Base-by-base conservation (phyloP, 2,329 filamentous ascomycete genomes). In the Plectosphaerella sp. region DNA sequence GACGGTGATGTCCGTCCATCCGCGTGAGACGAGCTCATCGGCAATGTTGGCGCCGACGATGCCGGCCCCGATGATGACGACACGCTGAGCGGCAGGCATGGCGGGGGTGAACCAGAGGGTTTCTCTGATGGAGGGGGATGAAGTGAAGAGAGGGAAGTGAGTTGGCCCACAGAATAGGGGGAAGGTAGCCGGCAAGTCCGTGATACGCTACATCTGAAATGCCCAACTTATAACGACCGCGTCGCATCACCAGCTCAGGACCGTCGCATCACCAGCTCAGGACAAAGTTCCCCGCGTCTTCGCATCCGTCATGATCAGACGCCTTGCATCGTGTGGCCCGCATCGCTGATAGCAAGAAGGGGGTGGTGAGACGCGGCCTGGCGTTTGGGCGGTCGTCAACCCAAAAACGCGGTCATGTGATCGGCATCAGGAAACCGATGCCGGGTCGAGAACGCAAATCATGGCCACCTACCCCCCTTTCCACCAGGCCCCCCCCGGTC, bases 1-100 rank as follows among this genome's bases (percentile, higher is more conserved):
- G 48, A 86, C 82, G 16, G 82, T 86, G 63, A 86, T 82, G 63
- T 85, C 67, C 50, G 64, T 76, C 82, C 83, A 86, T 70, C 83
- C 83, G 60, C 80, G 76, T 22, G 73, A 72, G 58, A 82, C 73
- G 60, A 86, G 75, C 72, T 86, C 83, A 59, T 86, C 83, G 47
- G 83, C 83, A 47, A 86, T 67, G 54, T 86, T 86, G 52, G 76
- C 75, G 46, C 83, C 83, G 53, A 86, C 83, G 52, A 86, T 85
- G 47, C 83, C 83, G 48, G 83, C 83, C 37, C 83, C 83, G 54
- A 83, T 81, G 54, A 84, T 81, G 53, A 83, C 77, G 54, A 84
- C 77, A 58, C 73, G 68, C 59, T 72, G 67, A 62, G 63, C 58
- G 41, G 61, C 57, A 42, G 62, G 58, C 69, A 73, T 73, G 16